phyloP scores from a whole-genome alignment of 2,329 filamentous ascomycete species.

The Tolypocladium sp. region DNA sequence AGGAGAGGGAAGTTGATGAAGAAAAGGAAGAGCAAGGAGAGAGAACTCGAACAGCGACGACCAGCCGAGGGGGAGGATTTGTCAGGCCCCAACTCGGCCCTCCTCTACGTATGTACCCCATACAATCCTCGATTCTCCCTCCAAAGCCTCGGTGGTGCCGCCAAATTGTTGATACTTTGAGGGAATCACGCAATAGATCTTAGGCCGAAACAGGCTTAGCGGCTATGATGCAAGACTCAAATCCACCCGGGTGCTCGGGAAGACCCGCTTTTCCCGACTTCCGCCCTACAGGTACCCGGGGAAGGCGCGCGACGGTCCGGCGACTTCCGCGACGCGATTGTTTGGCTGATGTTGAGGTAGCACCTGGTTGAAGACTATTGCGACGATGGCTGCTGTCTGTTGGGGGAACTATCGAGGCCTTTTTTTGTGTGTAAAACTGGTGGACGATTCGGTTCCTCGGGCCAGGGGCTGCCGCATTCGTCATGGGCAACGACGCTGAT shows the following conservation, averaged over 20 bases:
- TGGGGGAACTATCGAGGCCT: background rate
- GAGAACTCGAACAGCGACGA: background rate
- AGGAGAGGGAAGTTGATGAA: background rate
- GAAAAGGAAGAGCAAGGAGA: constrained; percentile 5
- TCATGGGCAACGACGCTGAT: background rate
- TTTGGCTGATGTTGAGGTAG: background rate
- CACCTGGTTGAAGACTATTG: background rate
- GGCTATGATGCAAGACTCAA: constrained; percentile 15
- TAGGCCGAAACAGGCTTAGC: constrained; percentile 21
- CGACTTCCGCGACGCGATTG: background rate
- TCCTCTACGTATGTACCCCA: background rate
- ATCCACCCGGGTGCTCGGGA: constrained; percentile 5
- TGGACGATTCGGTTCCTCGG: background rate
- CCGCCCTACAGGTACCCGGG: background rate
- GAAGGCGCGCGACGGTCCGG: background rate
- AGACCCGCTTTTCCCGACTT: constrained; percentile 27
- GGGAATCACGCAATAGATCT: constrained; percentile 30
- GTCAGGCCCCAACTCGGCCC: constrained; percentile 10
- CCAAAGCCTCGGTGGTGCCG: background rate
- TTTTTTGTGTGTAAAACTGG: background rate
- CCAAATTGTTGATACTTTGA: constrained; percentile 26
- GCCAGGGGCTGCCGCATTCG: background rate
- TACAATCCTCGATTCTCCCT: background rate
- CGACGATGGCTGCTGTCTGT: background rate
- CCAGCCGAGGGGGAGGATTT: constrained; percentile 9